Evolutionary conservation across 805 yeast species (phyloP).

Genomic region (Kodamaea fukazawae): DNA sequence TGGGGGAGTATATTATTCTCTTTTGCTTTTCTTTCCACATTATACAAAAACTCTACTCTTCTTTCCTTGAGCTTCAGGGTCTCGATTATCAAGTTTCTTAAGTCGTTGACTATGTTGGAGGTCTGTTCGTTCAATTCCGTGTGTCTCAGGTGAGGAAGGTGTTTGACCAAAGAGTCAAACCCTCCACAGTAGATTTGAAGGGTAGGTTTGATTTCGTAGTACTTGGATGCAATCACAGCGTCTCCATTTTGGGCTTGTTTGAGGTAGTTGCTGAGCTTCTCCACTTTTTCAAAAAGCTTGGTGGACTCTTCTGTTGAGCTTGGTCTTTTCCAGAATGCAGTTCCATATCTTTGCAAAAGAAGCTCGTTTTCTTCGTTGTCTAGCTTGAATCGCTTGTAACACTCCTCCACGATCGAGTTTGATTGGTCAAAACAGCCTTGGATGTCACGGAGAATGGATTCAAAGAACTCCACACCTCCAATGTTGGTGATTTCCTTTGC

Average conservation of each 20-base stretch:
- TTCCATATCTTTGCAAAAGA: constrained; percentile 51
- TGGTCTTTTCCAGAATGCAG: constrained; percentile 51
- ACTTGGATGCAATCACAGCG: constrained; percentile 44
- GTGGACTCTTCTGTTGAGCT: constrained; percentile 45
- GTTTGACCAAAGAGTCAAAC: constrained; percentile 25
- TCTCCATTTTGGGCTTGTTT: constrained; percentile 64
- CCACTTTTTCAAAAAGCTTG: constrained; percentile 38
- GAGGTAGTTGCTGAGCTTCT: constrained; percentile 48
- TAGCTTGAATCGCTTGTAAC: constrained; percentile 42
- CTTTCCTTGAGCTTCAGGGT: constrained; percentile 30
- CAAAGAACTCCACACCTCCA: constrained; percentile 52
- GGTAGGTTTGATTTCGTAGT: constrained; percentile 45
- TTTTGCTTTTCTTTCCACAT: constrained; percentile 43
- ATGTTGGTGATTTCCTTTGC: constrained; percentile 49
- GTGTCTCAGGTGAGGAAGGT: constrained; percentile 41
- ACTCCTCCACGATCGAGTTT: constrained; percentile 41
- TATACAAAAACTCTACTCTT: constrained; percentile 40
- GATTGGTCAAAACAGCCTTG: constrained; percentile 40
- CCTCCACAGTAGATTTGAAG: constrained; percentile 47
- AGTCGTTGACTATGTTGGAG: constrained; percentile 27
- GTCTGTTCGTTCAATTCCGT: constrained; percentile 32
- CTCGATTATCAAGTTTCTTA: constrained; percentile 34
- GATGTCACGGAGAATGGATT: constrained; percentile 45
- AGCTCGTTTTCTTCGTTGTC: constrained; percentile 58
- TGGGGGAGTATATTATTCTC: constrained; percentile 52